Percentiles rank a stretch among this genome's conserved stretches.
phyloP scores from a whole-genome alignment of 768 basidiomycete species.

The Boletales sp. region DNA sequence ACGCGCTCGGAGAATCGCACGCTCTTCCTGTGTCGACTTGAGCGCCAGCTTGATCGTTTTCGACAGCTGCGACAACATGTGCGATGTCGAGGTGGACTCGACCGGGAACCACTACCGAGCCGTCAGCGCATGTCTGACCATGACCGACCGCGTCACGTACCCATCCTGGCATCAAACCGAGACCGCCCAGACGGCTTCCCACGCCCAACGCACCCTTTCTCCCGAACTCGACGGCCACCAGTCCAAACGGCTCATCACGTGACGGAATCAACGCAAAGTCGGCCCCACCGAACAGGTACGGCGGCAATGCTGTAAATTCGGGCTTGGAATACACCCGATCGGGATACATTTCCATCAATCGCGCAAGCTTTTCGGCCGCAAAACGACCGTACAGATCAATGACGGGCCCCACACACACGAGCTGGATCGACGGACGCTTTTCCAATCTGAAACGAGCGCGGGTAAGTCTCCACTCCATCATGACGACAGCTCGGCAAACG shows the following conservation, averaged over 20 bases:
- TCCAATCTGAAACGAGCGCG: constrained; percentile 52
- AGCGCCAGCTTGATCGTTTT: constrained; percentile 95
- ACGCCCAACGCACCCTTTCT: constrained; percentile 95
- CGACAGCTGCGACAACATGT: constrained; percentile 91
- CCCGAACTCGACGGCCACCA: constrained; percentile 95
- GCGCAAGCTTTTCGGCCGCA: constrained; percentile 88
- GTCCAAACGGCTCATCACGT: constrained; percentile 93
- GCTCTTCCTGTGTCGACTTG: constrained; percentile 86
- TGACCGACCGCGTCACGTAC: constrained; percentile 41
- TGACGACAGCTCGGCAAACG: constrained; percentile 26
- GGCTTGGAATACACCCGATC: constrained; percentile 95
- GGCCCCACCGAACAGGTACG: constrained; percentile 91
- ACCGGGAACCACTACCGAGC: constrained; percentile 87
- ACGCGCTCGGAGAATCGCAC: constrained; percentile 87
- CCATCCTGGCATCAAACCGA: constrained; percentile 98
- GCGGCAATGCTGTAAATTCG: constrained; percentile 91
- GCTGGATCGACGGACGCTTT: constrained; percentile 80
- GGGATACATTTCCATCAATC: constrained; percentile 93
- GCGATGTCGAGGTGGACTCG: constrained; percentile 86
- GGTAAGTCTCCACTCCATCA: not conserved
- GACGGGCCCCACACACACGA: constrained; percentile 89
- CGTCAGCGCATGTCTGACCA: not conserved
- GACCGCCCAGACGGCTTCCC: constrained; percentile 88
- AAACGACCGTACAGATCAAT: constrained; percentile 95
- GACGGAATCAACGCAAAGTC: constrained; percentile 96